Evolutionary conservation across 176 grass and related monocot species (phyloP).

Genomic region (Oryza rufipogon): DNA sequence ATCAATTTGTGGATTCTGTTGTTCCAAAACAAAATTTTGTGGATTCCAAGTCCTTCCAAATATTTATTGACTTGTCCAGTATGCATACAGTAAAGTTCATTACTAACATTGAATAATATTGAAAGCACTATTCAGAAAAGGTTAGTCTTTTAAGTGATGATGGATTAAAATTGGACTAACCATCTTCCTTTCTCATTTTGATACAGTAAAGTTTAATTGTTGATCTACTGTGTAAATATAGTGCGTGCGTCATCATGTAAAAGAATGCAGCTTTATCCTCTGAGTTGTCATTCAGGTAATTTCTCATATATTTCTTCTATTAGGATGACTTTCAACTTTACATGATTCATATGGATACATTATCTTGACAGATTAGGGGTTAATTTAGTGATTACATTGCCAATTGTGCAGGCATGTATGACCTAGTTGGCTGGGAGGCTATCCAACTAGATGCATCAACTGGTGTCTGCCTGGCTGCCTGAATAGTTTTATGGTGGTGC

Average conservation of each 20-base stretch:
- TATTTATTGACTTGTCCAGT: neutral
- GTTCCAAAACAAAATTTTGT: neutral
- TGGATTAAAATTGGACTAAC: conserved; percentile 4
- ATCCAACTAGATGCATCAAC: conserved; percentile 19
- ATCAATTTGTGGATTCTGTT: neutral
- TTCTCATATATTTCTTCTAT: neutral
- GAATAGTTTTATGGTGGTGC: conserved; percentile 46
- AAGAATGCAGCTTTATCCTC: neutral
- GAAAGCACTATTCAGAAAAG: neutral
- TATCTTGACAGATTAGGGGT: conserved; percentile 36
- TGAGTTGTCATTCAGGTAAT: conserved; percentile 20
- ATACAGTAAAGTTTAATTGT: neutral
- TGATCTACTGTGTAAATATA: conserved; percentile 30
- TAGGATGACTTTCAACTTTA: conserved; percentile 17
- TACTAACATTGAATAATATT: neutral
- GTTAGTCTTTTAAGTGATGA: neutral
- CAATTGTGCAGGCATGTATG: conserved; percentile 29
- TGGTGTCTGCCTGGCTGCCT: neutral
- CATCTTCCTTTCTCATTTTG: neutral
- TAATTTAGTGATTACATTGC: conserved; percentile 18
- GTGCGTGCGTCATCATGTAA: neutral
- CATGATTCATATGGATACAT: conserved; percentile 13
- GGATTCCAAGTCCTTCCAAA: neutral
- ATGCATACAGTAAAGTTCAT: neutral
- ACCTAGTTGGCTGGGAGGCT: conserved; percentile 17